Conservation (phyloP, 495 filamentous ascomycete species). For the Parmelia sp. region DNA sequence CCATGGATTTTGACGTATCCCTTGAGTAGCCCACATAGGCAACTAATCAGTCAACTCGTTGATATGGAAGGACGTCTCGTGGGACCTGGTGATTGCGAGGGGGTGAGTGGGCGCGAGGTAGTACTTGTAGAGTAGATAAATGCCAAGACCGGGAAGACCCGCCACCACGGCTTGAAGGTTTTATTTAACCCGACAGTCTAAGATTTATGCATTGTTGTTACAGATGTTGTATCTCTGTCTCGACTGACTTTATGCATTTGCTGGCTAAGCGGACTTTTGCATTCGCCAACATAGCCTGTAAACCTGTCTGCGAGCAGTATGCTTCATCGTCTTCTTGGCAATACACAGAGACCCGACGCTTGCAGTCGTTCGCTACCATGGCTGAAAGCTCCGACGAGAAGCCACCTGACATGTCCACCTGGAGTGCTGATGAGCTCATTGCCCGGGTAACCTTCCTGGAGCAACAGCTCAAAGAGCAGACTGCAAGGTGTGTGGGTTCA, state of each 20-base stretch:
- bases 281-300: background rate
- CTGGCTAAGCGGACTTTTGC: background rate
- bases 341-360: background rate
- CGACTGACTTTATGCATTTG: slow-evolving; percentile 6
- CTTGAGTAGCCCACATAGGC: no score
- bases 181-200: no score
- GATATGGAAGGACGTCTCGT: no score
- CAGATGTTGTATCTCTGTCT: no score
- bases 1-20: no score
- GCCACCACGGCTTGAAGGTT: no score
- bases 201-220: no score
- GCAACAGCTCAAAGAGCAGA: slow-evolving; percentile 47
- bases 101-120: no score
- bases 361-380: background rate
- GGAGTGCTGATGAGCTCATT: slow-evolving; percentile 39
- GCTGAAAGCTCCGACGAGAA: background rate
- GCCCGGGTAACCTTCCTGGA: slow-evolving; percentile 59
- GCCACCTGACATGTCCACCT: slow-evolving; percentile 46
- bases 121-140: no score
- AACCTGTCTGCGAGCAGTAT: background rate
- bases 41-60: no score
- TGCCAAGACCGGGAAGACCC: no score
- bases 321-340: background rate
- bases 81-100: no score
- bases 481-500: slow-evolving; percentile 29